These are phyloP conservation scores for Leccinum pseudoinsigne DNA, from an alignment of 1,284 basidiomycete species.

Conservation along the genomic window DNA sequence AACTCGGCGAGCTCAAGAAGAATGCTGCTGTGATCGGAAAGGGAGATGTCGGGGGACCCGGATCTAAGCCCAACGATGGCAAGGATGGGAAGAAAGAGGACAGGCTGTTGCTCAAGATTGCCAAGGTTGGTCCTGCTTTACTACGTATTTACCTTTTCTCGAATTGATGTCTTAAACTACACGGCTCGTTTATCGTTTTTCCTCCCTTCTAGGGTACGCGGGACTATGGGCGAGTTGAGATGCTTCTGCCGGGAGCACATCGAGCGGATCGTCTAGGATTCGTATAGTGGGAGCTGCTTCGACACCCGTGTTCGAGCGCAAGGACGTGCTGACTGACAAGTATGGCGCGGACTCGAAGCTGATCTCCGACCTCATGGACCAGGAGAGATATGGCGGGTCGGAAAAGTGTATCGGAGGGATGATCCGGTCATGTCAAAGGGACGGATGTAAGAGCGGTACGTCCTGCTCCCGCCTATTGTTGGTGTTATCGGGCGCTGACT, in stretches of 20 bases:
- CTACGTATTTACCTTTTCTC: not conserved
- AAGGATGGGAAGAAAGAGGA: slow-evolving; percentile 64
- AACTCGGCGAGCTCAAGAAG: slow-evolving; percentile 69
- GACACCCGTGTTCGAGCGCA: slow-evolving; percentile 99
- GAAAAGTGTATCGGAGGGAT: slow-evolving; percentile 97
- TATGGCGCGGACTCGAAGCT: slow-evolving; percentile 98
- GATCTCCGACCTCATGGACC: slow-evolving; percentile 97
- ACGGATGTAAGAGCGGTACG: slow-evolving; percentile 93
- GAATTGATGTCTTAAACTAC: not conserved
- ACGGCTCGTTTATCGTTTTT: not conserved
- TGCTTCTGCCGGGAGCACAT: slow-evolving; percentile 89
- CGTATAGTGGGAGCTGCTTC: slow-evolving; percentile 90
- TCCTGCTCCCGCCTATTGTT: slow-evolving; percentile 12
- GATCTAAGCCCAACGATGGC: slow-evolving; percentile 25
- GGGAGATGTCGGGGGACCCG: slow-evolving; percentile 18
- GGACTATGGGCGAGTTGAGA: slow-evolving; percentile 93
- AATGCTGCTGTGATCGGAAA: slow-evolving; percentile 44
- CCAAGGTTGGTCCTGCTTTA: slow-evolving; percentile 56
- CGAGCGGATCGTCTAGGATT: slow-evolving; percentile 85
- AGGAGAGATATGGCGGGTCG: slow-evolving; percentile 98
- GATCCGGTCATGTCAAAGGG: slow-evolving; percentile 98
- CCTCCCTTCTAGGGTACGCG: slow-evolving; percentile 74
- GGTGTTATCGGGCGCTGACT: not conserved
- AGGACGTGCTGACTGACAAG: slow-evolving; percentile 94
- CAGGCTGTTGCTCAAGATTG: slow-evolving; percentile 74